A percentile compares a stretch with the other conserved stretches of the same genome.
Evolutionary conservation across 1,284 basidiomycete species (phyloP).

Genomic region (Anthracocystis setariae): DNA sequence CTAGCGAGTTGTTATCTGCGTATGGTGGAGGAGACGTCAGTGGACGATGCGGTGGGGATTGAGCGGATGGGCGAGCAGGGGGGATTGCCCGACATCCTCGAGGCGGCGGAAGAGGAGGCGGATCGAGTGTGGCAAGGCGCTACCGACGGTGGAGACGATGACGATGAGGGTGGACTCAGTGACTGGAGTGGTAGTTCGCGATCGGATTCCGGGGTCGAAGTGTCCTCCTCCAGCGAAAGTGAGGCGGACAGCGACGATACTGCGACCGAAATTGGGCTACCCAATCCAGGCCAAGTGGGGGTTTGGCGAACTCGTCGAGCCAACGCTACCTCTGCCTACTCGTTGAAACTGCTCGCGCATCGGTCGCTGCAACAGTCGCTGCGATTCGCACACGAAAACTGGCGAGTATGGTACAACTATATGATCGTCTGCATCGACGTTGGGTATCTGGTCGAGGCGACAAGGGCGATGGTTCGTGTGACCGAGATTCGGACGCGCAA

Average conservation of each 20-base stretch:
- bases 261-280: slow-evolving; percentile 34
- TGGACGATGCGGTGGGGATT: slow-evolving; percentile 29
- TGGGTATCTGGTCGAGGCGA: slow-evolving; percentile 87
- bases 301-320: background rate
- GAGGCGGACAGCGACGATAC: slow-evolving; percentile 36
- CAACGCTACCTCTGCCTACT: slow-evolving; percentile 65
- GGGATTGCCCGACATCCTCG: slow-evolving; percentile 38
- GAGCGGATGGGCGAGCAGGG: slow-evolving; percentile 36
- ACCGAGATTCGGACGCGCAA: slow-evolving; percentile 76
- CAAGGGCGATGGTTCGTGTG: slow-evolving; percentile 82
- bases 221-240: slow-evolving; percentile 32
- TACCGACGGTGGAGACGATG: slow-evolving; percentile 11
- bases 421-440: slow-evolving; percentile 94
- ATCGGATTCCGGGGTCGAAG: slow-evolving; percentile 46
- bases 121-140: slow-evolving; percentile 40
- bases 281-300: slow-evolving; percentile 14
- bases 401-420: slow-evolving; percentile 99
- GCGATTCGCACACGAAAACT: slow-evolving; percentile 85
- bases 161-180: slow-evolving; percentile 13
- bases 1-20: slow-evolving; percentile 89
- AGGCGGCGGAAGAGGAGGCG: slow-evolving; percentile 48
- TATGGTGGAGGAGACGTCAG: slow-evolving; percentile 54
- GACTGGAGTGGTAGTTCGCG: slow-evolving; percentile 49
- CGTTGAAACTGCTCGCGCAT: slow-evolving; percentile 86
- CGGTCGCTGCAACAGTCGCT: slow-evolving; percentile 92